Evolutionary conservation across 345 rosid species (phyloP).

Genomic region (Capsella bursapastoris): DNA sequence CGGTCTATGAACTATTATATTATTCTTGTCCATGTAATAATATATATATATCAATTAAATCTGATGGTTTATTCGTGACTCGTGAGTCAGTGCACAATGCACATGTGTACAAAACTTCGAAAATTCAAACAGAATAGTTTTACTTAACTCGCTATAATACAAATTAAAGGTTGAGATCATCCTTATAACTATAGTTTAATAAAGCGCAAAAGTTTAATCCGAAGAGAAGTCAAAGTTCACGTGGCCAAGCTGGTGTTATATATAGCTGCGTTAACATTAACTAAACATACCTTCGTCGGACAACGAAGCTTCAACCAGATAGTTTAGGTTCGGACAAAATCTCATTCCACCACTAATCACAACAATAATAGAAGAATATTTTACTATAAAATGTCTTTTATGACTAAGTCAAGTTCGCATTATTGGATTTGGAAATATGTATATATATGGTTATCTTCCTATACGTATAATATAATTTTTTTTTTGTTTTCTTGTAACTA

Average conservation of each 20-base stretch:
- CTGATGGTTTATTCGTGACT: background rate
- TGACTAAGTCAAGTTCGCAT: constrained; percentile 16
- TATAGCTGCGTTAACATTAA: constrained; percentile 21
- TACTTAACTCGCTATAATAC: constrained; percentile 20
- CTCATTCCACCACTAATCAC: constrained; percentile 24
- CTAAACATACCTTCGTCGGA: constrained; percentile 24
- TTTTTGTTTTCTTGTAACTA: background rate
- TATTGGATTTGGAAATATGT: background rate
- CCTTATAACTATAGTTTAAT: background rate
- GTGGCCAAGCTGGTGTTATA: constrained; percentile 31
- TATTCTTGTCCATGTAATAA: background rate
- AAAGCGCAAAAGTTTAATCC: constrained; percentile 17
- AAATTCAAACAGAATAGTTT: background rate
- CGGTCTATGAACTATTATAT: background rate
- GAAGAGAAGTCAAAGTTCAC: constrained; percentile 38
- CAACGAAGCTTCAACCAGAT: constrained; percentile 39
- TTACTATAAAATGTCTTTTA: constrained; percentile 19
- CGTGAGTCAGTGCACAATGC: background rate
- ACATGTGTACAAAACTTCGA: background rate
- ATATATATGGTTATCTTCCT: background rate
- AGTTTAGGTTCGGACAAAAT: constrained; percentile 32
- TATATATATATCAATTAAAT: background rate
- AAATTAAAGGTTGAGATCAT: background rate
- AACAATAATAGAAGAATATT: constrained; percentile 9
- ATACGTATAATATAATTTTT: background rate